Conservation (phyloP, 2,329 filamentous ascomycete genomes). For the Alternaria gaisen region DNA sequence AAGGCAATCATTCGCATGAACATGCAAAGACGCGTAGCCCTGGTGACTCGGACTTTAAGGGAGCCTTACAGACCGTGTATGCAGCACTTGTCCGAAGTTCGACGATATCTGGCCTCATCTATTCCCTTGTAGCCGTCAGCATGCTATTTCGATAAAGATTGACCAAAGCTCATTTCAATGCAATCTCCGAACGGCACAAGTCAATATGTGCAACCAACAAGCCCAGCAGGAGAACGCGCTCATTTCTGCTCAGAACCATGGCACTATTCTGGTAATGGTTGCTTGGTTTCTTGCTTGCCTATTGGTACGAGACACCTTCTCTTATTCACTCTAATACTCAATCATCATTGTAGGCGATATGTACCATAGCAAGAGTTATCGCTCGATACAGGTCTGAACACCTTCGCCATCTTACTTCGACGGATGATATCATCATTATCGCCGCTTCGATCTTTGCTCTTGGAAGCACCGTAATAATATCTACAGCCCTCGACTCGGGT, state of each 20-base stretch:
- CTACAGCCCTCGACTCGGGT: conserved; percentile 31
- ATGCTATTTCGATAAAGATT: conserved; percentile 27
- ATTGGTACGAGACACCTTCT: conserved; percentile 23
- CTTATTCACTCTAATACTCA: conserved; percentile 10
- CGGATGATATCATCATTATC: conserved; percentile 34
- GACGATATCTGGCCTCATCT: conserved; percentile 20
- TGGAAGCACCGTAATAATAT: conserved; percentile 33
- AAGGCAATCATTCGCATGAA: conserved; percentile 24
- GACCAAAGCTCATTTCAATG: conserved; percentile 27
- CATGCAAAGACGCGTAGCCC: conserved; percentile 18
- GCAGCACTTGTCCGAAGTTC: conserved; percentile 19
- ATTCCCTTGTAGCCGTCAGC: conserved; percentile 9
- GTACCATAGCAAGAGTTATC: conserved; percentile 25
- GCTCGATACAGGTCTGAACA: conserved; percentile 25
- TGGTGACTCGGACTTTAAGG: conserved; percentile 24
- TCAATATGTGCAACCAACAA: conserved; percentile 22
- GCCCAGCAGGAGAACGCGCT: conserved; percentile 25
- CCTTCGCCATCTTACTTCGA: conserved; percentile 18
- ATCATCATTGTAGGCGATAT: conserved; percentile 25
- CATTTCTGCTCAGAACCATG: conserved; percentile 37
- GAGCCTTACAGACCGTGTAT: conserved; percentile 23
- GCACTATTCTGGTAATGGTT: conserved; percentile 36
- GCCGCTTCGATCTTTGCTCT: conserved; percentile 31
- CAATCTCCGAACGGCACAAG: conserved; percentile 27
- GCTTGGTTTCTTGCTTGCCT: conserved; percentile 38